Evolutionary conservation across 2,329 filamentous ascomycete species (phyloP), one percentile per base, ranked within the genome.

Genomic region (Plenodomus lindquistii): DNA sequence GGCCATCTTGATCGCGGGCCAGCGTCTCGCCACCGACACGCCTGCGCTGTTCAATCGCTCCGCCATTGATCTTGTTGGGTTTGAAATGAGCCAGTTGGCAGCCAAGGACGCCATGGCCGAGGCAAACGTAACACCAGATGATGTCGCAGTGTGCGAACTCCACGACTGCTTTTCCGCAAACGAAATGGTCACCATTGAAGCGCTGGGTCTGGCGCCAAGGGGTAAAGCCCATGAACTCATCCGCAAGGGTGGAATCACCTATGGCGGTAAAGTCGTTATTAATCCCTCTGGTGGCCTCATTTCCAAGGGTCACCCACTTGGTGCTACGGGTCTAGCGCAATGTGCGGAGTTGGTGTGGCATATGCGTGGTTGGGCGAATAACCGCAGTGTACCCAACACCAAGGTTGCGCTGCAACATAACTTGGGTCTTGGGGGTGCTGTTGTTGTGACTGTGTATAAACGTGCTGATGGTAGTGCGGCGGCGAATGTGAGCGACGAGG

Each of bases 111-210:
- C 93, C n/a, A 78, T 89, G 54, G 78, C 76, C 24, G 88, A 97
- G 75, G 91, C 91, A 0, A 82, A 83, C 18, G 81, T 85, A 2
- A 76, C 75, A 4, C 77, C 88, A 0, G 73, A 77, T 27, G 88
- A 96, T 57, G 81, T 93, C 55, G 85, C 87, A 65, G 88, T 97
- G 15, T 91, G 90, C 66, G 93, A 97, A 77, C 79, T 97, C 52
- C 94, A 97, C 75, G 94, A 97, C 77, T 97, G 94, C 78, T 97
- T 97, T 81, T 91, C 86, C 16, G 86, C 93, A 20, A 97, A 97
- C 72, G 90, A 97, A 79, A 88, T 97, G 87, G 82, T 94, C 42
- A 86, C 85, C 1, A 85, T 97, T 42, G 93, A 97, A 69, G 90
- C 90, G 0, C 81, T 97, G 1, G 91, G 91, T 1, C 81, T 97